Base-by-base conservation (phyloP, 208 protist genomes). In the Novymonas esmeraldas region DNA sequence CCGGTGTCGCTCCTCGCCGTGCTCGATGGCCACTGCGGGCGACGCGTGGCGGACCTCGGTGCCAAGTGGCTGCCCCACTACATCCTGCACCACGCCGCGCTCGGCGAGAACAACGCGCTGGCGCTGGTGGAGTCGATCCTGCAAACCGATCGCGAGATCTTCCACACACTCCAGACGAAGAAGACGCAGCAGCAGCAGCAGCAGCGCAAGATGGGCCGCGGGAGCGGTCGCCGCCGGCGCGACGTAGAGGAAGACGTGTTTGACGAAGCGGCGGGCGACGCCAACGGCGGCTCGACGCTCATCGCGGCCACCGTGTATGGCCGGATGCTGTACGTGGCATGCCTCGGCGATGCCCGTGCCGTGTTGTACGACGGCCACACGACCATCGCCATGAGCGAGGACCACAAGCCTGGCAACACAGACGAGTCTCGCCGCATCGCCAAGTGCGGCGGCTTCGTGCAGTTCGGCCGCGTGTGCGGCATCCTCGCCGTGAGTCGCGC, bases 381-480 rank as follows among this genome's bases (percentile, higher is more conserved):
- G 16, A 91, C 88, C n/a, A 92, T 95, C 18, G 89, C 93, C 9
- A 83, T 98, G 76, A 90, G 76, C 46, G 84, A 95, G 28, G 95
- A 98, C 60, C 95, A 98, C 78, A 97, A 97, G 72, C 93, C 94
- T 0, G 78, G 61, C n/a, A 83, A 90, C 50, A 31, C 65, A 6
- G 78, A 79, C 56, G 91, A 97, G 70, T 73, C 66, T 14, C 67
- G 76, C 11, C 85, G 95, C 39, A 97, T 98, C 65, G 60, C 60
- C 14, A 77, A 78, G 26, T 94, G 87, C 59, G 91, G 89, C 42
- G 90, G 90, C 22, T 97, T 92, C 81, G 93, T 98, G 2, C 83
- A 95, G 74, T 91, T 95, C 80, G 92, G 92, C 26, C 85, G 95
- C n/a, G 93, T 98, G 3, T 94, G 92, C 69, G 95, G 95, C 20